A percentile compares a stretch with the other conserved stretches of the same genome.
phyloP scores from a whole-genome alignment of 176 grass and related monocot genomes.

The Ananas comosus region DNA sequence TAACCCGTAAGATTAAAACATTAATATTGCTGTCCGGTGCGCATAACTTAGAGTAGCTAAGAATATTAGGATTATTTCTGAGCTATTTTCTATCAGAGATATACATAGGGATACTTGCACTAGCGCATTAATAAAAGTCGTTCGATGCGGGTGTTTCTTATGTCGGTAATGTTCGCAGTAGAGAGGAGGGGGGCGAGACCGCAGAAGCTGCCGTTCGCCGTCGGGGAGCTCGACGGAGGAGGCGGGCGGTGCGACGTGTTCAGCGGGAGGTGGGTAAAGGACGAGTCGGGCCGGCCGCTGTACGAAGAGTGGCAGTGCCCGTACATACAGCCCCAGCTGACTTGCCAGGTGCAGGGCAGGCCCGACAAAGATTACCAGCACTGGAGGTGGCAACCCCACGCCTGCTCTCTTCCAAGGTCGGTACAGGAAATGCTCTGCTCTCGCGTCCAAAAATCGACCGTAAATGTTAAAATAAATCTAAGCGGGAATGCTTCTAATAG shows the following conservation, averaged over 20 bases:
- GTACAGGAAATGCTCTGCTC: no score
- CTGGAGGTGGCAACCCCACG: conserved; percentile 71
- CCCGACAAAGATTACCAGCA: conserved; percentile 58
- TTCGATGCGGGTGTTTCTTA: no score
- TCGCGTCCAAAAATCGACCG: no score
- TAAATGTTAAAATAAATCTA: no score
- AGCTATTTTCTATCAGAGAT: background rate
- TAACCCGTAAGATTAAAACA: no score
- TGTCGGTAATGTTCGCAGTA: no score
- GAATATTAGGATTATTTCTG: background rate
- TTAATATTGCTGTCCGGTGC: no score
- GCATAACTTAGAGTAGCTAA: no score
- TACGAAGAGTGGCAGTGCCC: conserved; percentile 64
- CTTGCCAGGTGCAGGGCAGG: conserved; percentile 52
- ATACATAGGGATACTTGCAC: no score
- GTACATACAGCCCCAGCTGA: conserved; percentile 87
- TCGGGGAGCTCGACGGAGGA: conserved; percentile 30
- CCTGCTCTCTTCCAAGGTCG: conserved; percentile 41
- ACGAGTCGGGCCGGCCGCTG: conserved; percentile 33
- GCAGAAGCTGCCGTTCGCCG: conserved; percentile 40
- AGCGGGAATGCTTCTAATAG: no score
- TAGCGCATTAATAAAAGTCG: no score
- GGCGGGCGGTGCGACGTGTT: conserved; percentile 57
- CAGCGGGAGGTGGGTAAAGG: conserved; percentile 48
- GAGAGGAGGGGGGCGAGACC: background rate